Percentiles rank a stretch among this genome's conserved stretches.
Conservation (phyloP, 306 rosid genomes). For the Castanopsis chinensis region DNA sequence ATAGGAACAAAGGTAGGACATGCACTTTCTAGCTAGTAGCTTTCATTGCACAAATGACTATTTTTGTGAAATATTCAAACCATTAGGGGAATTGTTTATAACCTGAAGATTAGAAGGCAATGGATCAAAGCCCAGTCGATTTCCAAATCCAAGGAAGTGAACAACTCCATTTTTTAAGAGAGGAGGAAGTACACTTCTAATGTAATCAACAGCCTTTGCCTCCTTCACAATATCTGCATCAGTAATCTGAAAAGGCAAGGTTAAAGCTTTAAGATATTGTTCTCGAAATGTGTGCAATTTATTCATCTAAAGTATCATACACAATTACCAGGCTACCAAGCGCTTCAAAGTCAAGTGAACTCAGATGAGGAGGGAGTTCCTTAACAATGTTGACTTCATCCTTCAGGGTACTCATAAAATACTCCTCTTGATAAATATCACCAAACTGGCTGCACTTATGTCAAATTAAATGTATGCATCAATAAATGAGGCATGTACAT, state of each 20-base stretch:
- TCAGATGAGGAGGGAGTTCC: conserved; percentile 79
- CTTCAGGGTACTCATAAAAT: conserved; percentile 66
- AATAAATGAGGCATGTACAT: neutral
- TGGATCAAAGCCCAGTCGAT: conserved; percentile 94
- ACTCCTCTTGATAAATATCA: conserved; percentile 86
- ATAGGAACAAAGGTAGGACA: neutral
- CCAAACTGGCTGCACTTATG: conserved; percentile 76
- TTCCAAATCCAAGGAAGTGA: conserved; percentile 90
- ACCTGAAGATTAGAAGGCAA: conserved; percentile 84
- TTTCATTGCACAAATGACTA: conserved; percentile 9
- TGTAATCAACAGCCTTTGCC: conserved; percentile 71
- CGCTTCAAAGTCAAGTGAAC: conserved; percentile 62
- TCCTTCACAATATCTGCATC: conserved; percentile 88
- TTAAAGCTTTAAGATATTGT: conserved; percentile 9
- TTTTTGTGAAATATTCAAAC: conserved; percentile 1
- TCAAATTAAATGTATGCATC: conserved; percentile 6
- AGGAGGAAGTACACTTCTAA: conserved; percentile 60
- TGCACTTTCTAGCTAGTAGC: neutral
- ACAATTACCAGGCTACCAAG: conserved; percentile 70
- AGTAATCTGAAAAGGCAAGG: conserved; percentile 63
- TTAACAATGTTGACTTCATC: conserved; percentile 62
- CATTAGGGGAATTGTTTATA: conserved; percentile 2
- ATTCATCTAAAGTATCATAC: neutral
- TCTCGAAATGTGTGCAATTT: conserved; percentile 4
- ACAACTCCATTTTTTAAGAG: conserved; percentile 65